Evolutionary conservation across 2,329 filamentous ascomycete genomes (phyloP).

Genomic region (Penicillium verrucosum): DNA sequence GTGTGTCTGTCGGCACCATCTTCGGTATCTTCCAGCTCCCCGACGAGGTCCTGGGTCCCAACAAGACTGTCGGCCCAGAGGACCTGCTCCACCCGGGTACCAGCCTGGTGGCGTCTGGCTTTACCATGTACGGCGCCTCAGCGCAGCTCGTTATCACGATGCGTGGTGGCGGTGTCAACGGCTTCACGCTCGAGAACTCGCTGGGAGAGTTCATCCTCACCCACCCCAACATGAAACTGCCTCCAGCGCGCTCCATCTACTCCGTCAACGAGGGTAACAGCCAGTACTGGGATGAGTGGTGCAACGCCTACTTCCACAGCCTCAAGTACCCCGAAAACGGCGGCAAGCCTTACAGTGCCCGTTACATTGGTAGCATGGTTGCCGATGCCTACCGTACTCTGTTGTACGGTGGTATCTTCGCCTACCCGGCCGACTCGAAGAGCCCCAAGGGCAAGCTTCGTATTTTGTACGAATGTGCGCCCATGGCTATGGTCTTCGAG

Average conservation of each 20-base stretch:
- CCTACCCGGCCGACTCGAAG: conserved; percentile 97
- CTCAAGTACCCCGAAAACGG: conserved; percentile 74
- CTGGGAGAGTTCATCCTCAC: conserved; percentile 98
- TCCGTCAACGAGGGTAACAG: conserved; percentile 98
- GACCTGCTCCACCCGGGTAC: conserved; percentile 87
- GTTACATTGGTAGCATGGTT: conserved; percentile 98
- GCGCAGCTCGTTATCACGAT: conserved; percentile 96
- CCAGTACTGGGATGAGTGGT: conserved; percentile 87
- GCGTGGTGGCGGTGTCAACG: conserved; percentile 87
- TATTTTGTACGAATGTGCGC: conserved; percentile 96
- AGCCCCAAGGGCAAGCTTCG: conserved; percentile 96
- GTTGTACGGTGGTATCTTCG: conserved; percentile 94
- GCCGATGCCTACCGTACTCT: conserved; percentile 95
- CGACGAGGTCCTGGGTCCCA: conserved; percentile 53
- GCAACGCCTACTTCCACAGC: conserved; percentile 82
- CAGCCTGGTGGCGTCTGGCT: conserved; percentile 89
- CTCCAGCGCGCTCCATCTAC: conserved; percentile 80
- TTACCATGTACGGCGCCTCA: conserved; percentile 99
- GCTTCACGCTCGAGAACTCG: conserved; percentile 95
- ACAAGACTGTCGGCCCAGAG: conserved; percentile 59
- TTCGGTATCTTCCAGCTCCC: conserved; percentile 90
- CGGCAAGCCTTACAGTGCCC: conserved; percentile 82
- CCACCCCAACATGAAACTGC: conserved; percentile 89
- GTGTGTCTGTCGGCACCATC: conserved; percentile 96
- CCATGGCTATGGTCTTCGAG: conserved; percentile 98